Evolutionary conservation across 176 grass and related monocot genomes (phyloP).

Genomic region (Ensete glaucum): DNA sequence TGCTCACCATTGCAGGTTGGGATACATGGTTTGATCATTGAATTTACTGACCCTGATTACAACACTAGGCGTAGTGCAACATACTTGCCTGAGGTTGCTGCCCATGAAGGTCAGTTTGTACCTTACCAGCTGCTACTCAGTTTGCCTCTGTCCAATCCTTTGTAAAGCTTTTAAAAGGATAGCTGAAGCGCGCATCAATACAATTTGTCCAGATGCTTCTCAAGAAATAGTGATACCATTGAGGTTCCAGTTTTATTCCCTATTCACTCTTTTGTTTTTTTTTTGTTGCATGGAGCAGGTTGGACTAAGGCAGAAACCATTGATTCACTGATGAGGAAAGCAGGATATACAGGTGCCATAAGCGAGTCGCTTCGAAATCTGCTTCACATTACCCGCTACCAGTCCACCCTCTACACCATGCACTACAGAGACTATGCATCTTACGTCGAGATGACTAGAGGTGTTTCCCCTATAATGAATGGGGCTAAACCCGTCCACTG

Average conservation of each 20-base stretch:
- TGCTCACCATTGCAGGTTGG: conserved; percentile 44
- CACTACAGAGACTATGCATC: conserved; percentile 70
- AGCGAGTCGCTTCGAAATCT: conserved; percentile 66
- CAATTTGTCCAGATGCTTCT: background rate
- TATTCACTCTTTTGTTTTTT: background rate
- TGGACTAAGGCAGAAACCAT: conserved; percentile 82
- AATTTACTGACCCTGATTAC: conserved; percentile 82
- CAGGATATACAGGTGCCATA: conserved; percentile 72
- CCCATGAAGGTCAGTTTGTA: conserved; percentile 64
- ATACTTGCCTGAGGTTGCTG: conserved; percentile 94
- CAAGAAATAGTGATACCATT: background rate
- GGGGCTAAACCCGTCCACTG: conserved; percentile 44
- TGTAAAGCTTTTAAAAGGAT: background rate
- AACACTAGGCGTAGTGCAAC: conserved; percentile 70
- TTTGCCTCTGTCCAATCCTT: background rate
- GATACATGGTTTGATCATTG: conserved; percentile 96
- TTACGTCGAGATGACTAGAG: conserved; percentile 71
- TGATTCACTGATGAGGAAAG: conserved; percentile 91
- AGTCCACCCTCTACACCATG: conserved; percentile 89
- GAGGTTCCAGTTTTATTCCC: background rate
- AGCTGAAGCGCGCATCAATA: background rate
- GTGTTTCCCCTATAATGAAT: conserved; percentile 28
- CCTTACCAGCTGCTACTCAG: background rate
- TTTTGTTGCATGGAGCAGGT: conserved; percentile 33
- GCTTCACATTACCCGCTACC: conserved; percentile 73